Conservation (phyloP, 2,329 filamentous ascomycete genomes). For the Sporothrix euskadiensis region DNA sequence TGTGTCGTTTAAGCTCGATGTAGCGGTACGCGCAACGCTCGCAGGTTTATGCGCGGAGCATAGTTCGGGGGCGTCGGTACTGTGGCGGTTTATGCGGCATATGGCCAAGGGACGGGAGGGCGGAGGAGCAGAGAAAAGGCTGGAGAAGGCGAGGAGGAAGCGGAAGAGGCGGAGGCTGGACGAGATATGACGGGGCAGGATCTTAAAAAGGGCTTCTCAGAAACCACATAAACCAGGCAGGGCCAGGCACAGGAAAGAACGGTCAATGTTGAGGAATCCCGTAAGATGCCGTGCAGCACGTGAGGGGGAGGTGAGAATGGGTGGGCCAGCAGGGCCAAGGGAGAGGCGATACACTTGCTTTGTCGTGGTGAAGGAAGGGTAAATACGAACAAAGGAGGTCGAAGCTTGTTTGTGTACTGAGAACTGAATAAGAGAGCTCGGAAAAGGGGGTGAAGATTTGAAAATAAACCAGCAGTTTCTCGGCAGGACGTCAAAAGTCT, state of each 20-base stretch:
- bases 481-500: not conserved
- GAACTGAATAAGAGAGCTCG: not conserved
- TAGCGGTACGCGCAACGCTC: slow-evolving; percentile 19
- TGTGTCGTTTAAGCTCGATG: not conserved
- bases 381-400: not conserved
- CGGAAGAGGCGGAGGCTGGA: not conserved
- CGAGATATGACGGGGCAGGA: not conserved
- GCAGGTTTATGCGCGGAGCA: slow-evolving; percentile 18
- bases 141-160: not conserved
- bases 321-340: not conserved
- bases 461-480: not conserved
- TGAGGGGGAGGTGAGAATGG: not conserved
- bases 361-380: not conserved
- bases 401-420: not conserved
- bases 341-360: not conserved
- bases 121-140: not conserved
- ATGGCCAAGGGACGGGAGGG: not conserved
- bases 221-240: not conserved
- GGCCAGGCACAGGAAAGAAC: not conserved
- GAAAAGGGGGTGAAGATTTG: not conserved
- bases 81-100: slow-evolving; percentile 21
- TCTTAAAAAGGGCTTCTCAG: not conserved
- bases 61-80: not conserved
- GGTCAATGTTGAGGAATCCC: not conserved
- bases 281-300: slow-evolving; percentile 9